Conservation (phyloP, 768 basidiomycete genomes). For the Austroboletus eburneus region DNA sequence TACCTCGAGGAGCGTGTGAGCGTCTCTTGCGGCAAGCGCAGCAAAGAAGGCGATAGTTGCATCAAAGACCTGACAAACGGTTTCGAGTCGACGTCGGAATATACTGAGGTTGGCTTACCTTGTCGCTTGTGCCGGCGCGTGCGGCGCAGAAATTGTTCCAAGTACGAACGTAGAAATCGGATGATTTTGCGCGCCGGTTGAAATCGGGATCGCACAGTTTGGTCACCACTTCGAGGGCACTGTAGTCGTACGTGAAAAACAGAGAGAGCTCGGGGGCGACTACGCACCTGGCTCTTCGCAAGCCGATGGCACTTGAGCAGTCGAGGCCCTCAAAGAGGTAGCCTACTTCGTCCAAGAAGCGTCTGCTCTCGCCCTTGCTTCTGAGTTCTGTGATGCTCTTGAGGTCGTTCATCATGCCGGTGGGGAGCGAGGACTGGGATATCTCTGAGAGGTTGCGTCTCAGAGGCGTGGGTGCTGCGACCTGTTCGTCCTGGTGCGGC, state of each 20-base stretch:
- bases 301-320: slow-evolving; percentile 42
- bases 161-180: slow-evolving; percentile 64
- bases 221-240: slow-evolving; percentile 71
- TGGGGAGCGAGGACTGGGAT: slow-evolving; percentile 40
- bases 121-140: slow-evolving; percentile 58
- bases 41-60: slow-evolving; percentile 57
- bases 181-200: slow-evolving; percentile 71
- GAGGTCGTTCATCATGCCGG: slow-evolving; percentile 66
- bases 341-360: slow-evolving; percentile 81
- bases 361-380: slow-evolving; percentile 73
- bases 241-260: slow-evolving; percentile 24
- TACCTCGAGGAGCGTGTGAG: slow-evolving; percentile 51
- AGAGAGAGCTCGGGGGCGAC: background rate
- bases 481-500: slow-evolving; percentile 18
- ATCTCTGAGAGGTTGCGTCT: slow-evolving; percentile 31
- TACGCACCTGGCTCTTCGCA: slow-evolving; percentile 65
- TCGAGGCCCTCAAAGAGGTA: slow-evolving; percentile 82
- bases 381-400: slow-evolving; percentile 79
- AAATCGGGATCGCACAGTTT: slow-evolving; percentile 75
- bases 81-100: background rate
- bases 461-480: slow-evolving; percentile 1
- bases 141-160: slow-evolving; percentile 64
- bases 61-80: slow-evolving; percentile 54
- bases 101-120: slow-evolving; percentile 36
- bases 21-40: slow-evolving; percentile 59